Base-by-base conservation (phyloP, 495 filamentous ascomycete species). In the Penicillium silybi region DNA sequence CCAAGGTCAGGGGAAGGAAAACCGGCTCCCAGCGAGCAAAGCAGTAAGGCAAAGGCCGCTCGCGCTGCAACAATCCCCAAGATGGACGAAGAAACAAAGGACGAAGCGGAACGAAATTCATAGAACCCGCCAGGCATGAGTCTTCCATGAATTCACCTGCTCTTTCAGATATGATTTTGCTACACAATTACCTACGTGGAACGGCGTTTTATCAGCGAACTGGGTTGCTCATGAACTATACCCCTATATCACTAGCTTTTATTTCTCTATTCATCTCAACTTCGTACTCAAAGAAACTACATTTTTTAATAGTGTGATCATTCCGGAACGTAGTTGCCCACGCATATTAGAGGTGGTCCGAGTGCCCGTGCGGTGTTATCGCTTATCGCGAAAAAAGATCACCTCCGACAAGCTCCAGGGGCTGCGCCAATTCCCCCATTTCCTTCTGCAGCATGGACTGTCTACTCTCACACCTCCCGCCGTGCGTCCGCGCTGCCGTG, bases 381-480 rank as follows among this genome's bases (percentile, higher is more conserved):
- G 57, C 41, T 34, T 53, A 56, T 62, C 59, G 32, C 17, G 25
- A 41, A 42, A 50, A 52, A 59, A 59, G 39, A 50, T 45, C 13
- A n/a, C 32, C 43, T 39, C 43, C 37, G n/a, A n/a, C n/a, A 41
- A 40, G 37, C 44, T 48, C 50, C 46, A 50, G 49, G 50, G 40
- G 34, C 42, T 23, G 23, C 55, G 46, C 48, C 58, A 58, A 51
- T 50, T 52, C 26, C 45, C 44, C 49, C 50, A 49, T 26, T 48
- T 19, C 40, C 32, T 38, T 41, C 41, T 20, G 37, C 59, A 67
- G 44, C 43, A 74, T 74, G 70, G 67, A 63, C 15, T 54, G 43
- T n/a, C 56, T 66, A 18, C 39, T 61, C 10, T 52, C 60, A 4
- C 62, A 52, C 32, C 48, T 71, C 9, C 66, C 66, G n/a, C 59